phyloP scores from a whole-genome alignment of 2,329 filamentous ascomycete genomes.

The Cryphonectria naterciae region DNA sequence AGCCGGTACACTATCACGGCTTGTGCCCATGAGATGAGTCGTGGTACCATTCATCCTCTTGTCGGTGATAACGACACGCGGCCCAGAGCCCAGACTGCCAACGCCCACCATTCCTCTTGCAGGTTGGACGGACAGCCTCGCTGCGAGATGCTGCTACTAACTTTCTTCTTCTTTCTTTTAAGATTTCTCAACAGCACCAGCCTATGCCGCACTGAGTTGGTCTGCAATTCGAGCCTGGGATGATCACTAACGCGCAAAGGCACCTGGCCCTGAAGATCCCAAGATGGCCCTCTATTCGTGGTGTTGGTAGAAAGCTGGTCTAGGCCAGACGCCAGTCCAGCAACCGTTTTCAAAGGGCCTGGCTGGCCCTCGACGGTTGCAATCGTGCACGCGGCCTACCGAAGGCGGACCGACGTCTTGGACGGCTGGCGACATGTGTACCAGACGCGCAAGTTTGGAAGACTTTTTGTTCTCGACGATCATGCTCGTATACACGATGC shows the following conservation, averaged over 20 bases:
- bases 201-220: background rate
- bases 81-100: background rate
- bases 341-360: background rate
- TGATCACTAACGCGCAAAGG: background rate
- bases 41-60: constrained; percentile 7
- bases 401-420: background rate
- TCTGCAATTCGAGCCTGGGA: background rate
- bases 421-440: constrained; percentile 1
- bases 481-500: constrained; percentile 7
- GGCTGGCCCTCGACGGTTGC: background rate
- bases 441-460: background rate
- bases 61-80: constrained; percentile 6
- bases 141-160: background rate
- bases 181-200: background rate
- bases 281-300: background rate
- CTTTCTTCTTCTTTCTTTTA: background rate
- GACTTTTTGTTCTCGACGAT: background rate
- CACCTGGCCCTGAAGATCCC: constrained; percentile 1
- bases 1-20: background rate
- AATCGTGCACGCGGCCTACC: background rate
- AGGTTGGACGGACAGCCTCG: background rate
- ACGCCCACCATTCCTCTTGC: background rate
- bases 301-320: background rate
- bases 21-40: background rate
- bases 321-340: background rate